These are phyloP conservation scores for Nissolia schottii DNA, from an alignment of 306 rosid species.

Conservation along the genomic window DNA sequence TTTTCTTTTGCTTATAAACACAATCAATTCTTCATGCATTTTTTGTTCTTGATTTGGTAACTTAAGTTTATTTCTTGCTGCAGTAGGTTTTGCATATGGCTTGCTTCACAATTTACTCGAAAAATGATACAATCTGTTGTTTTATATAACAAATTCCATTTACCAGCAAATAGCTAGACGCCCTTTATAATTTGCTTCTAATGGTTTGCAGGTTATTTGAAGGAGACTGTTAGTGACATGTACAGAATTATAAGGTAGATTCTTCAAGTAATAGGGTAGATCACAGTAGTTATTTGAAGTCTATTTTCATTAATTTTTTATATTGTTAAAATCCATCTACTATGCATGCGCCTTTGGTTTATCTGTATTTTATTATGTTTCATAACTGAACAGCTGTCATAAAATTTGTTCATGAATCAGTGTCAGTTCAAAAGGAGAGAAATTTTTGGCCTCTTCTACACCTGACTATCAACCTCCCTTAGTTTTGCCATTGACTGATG, in stretches of 20 bases:
- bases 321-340: background rate
- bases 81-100: background rate
- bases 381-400: background rate
- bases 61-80: constrained; percentile 5
- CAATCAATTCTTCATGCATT: constrained; percentile 4
- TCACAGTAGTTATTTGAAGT: constrained; percentile 4
- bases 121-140: background rate
- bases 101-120: background rate
- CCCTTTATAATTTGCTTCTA: constrained; percentile 16
- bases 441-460: constrained; percentile 62
- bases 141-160: background rate
- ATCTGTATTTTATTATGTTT: background rate
- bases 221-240: constrained; percentile 45
- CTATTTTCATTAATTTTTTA: background rate
- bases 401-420: constrained; percentile 42
- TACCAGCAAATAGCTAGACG: background rate
- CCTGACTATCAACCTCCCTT: constrained; percentile 78
- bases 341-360: constrained; percentile 19
- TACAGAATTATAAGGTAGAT: constrained; percentile 64
- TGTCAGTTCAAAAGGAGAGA: constrained; percentile 57
- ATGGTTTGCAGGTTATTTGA: constrained; percentile 66
- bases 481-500: constrained; percentile 60
- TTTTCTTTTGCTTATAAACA: constrained; percentile 7
- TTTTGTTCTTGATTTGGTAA: constrained; percentile 1
- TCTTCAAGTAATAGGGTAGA: constrained; percentile 21